Percentiles rank a stretch among this genome's conserved stretches.
Conservation (phyloP, 257 asterid genomes). For the Penstemon barbatus region DNA sequence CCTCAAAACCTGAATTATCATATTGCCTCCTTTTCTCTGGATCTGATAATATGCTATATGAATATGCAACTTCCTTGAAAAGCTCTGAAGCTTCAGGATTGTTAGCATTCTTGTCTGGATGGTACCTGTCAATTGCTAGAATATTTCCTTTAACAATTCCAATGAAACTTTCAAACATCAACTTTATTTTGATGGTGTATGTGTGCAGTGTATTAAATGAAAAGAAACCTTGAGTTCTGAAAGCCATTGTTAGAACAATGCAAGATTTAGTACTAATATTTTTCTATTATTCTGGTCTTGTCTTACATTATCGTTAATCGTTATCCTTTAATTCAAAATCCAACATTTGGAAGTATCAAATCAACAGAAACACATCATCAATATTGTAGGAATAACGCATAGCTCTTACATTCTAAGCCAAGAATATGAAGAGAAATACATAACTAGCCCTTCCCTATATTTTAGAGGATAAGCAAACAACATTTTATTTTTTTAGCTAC, state of each 20-base stretch:
- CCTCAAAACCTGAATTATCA: constrained; percentile 95
- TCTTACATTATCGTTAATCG: constrained; percentile 1
- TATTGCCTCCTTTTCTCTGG: constrained; percentile 97
- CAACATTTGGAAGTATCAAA: neutral
- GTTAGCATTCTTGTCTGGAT: constrained; percentile 96
- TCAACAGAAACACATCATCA: no score
- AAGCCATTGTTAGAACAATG: neutral
- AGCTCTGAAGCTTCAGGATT: constrained; percentile 99
- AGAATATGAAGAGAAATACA: neutral
- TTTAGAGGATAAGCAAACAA: no score
- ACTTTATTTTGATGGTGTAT: neutral
- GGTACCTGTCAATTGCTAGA: constrained; percentile 64
- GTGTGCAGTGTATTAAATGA: neutral
- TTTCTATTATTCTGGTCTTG: neutral
- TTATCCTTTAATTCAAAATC: neutral
- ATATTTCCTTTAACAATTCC: constrained; percentile 19
- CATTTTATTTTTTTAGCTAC: constrained; percentile 7
- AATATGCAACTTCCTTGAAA: constrained; percentile 98
- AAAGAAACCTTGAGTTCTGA: neutral
- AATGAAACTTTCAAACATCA: neutral
- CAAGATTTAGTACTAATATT: constrained; percentile 5
- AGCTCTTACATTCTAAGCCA: neutral
- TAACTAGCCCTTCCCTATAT: neutral
- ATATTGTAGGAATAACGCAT: constrained; percentile 8
- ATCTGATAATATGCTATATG: constrained; percentile 90